These are phyloP conservation scores for Rhodotorula sp. DNA, from an alignment of 1,284 basidiomycete genomes.

Conservation along the genomic window DNA sequence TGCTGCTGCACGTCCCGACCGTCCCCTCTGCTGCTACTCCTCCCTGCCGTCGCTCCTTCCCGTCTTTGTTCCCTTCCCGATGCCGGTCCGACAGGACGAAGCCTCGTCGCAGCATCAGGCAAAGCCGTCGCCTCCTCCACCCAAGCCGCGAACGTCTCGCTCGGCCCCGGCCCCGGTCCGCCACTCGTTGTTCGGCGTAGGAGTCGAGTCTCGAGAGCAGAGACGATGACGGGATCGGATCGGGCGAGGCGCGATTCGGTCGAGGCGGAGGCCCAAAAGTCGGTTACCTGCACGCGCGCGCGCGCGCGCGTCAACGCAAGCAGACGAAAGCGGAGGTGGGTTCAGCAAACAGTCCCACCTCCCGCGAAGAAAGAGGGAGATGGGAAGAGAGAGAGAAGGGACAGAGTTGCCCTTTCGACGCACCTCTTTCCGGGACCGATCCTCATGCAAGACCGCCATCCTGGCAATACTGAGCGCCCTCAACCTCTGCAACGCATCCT, in stretches of 20 bases:
- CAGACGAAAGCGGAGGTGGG: too few relatives aligned
- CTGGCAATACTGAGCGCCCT: conserved; percentile 18
- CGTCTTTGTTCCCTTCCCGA: too few relatives aligned
- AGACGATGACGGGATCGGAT: conserved; percentile 5
- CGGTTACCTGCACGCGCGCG: conserved; percentile 5
- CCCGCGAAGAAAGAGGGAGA: too few relatives aligned
- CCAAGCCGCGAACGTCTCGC: conserved; percentile 5
- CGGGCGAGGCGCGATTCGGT: conserved; percentile 17
- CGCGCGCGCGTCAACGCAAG: too few relatives aligned
- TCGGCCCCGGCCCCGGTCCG: neutral
- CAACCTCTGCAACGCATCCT: conserved; percentile 16
- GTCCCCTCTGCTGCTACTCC: too few relatives aligned
- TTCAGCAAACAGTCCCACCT: too few relatives aligned
- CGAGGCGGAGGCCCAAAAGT: conserved; percentile 16
- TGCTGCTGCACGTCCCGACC: too few relatives aligned
- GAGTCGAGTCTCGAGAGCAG: neutral
- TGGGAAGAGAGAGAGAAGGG: neutral
- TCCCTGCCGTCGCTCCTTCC: too few relatives aligned
- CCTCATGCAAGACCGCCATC: conserved; percentile 26
- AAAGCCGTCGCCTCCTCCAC: conserved; percentile 1
- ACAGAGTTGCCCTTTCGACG: neutral
- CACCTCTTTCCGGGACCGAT: conserved; percentile 15
- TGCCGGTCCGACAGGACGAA: too few relatives aligned
- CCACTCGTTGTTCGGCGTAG: neutral
- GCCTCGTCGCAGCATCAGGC: neutral